Percentiles rank a stretch among this genome's conserved stretches.
Evolutionary conservation across 805 yeast species (phyloP).

Genomic region (Wickerhamomyces queroliae): DNA sequence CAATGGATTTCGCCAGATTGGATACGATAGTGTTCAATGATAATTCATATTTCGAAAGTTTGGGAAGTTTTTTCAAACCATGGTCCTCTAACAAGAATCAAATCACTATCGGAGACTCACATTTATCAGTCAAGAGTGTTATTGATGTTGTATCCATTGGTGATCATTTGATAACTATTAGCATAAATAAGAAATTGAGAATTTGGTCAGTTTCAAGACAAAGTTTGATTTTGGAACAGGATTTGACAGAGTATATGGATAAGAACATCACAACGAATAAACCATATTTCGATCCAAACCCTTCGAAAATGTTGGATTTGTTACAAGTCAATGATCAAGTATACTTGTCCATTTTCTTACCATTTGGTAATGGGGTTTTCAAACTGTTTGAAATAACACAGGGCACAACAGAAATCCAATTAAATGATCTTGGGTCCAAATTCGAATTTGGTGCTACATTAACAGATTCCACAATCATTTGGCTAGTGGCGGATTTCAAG

Average conservation of each 20-base stretch:
- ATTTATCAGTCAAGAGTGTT: slow-evolving; percentile 29
- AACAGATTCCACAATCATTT: slow-evolving; percentile 33
- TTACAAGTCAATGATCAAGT: slow-evolving; percentile 3
- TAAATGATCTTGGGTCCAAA: slow-evolving; percentile 22
- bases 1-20: slow-evolving; percentile 16
- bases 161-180: slow-evolving; percentile 38
- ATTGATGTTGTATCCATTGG: slow-evolving; percentile 23
- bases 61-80: slow-evolving; percentile 26
- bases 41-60: slow-evolving; percentile 35
- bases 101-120: slow-evolving; percentile 36
- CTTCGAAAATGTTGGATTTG: slow-evolving; percentile 24
- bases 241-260: slow-evolving; percentile 10
- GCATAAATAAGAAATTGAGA: slow-evolving; percentile 48
- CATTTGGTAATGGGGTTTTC: slow-evolving; percentile 37
- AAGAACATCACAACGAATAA: slow-evolving; percentile 11
- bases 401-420: slow-evolving; percentile 10
- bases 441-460: slow-evolving; percentile 22
- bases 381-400: slow-evolving; percentile 29
- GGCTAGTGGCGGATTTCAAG: slow-evolving; percentile 44
- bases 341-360: slow-evolving; percentile 32
- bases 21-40: slow-evolving; percentile 52
- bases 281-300: slow-evolving; percentile 24
- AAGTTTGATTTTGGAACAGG: slow-evolving; percentile 22
- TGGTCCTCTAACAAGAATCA: slow-evolving; percentile 19
- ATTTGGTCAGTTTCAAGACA: slow-evolving; percentile 50